Evolutionary conservation across 2,329 filamentous ascomycete species (phyloP).

Genomic region (Bipolaris oryzae): DNA sequence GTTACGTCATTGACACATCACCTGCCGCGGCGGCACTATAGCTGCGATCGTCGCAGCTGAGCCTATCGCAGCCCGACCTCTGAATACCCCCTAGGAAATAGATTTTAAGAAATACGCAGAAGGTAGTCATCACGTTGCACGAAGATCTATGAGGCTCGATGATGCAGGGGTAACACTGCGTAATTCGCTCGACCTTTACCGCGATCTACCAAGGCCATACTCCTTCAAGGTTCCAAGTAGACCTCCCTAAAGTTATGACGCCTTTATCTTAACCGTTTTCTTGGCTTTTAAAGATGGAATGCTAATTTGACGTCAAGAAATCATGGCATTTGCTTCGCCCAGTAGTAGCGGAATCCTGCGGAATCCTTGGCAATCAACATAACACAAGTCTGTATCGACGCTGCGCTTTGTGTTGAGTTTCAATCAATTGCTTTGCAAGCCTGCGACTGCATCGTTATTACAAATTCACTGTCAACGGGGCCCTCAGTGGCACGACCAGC

Average conservation of each 20-base stretch:
- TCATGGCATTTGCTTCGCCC: slow-evolving; percentile 5
- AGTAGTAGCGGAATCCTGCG: background rate
- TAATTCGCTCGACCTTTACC: background rate
- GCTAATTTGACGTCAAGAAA: slow-evolving; percentile 18
- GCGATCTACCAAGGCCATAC: background rate
- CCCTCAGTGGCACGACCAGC: background rate
- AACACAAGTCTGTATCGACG: slow-evolving; percentile 3
- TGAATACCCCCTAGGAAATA: background rate
- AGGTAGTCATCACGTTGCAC: slow-evolving; percentile 1
- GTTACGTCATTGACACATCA: background rate
- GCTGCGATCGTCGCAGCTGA: background rate
- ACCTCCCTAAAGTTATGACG: slow-evolving; percentile 1
- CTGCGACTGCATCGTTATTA: background rate
- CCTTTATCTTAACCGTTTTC: slow-evolving; percentile 8
- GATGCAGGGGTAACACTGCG: background rate
- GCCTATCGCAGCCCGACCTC: background rate
- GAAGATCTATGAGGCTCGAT: background rate
- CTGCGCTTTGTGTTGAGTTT: background rate
- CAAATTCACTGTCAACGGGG: background rate
- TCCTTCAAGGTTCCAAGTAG: background rate
- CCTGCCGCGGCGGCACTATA: background rate
- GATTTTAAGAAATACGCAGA: too few relatives aligned
- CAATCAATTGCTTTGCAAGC: background rate
- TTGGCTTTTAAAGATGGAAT: background rate
- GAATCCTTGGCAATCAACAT: background rate